Percentiles rank a stretch among this genome's conserved stretches.
Evolutionary conservation across 2,329 filamentous ascomycete genomes (phyloP).

Genomic region (Trichophyton simii): DNA sequence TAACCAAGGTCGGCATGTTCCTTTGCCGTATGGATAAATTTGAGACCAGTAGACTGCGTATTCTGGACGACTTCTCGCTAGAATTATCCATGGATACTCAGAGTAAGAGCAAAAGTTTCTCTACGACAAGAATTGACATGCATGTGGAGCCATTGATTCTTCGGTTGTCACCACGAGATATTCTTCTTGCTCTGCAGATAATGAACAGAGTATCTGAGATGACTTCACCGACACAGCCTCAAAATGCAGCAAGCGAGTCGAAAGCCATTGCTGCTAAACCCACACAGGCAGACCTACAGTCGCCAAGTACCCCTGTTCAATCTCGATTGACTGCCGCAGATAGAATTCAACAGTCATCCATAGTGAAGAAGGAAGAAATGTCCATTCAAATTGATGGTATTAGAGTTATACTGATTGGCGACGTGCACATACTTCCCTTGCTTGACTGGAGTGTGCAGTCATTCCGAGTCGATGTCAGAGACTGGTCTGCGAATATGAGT

Average conservation of each 20-base stretch:
- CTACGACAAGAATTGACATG: slow-evolving; percentile 65
- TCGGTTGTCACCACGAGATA: slow-evolving; percentile 82
- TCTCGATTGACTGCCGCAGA: not conserved
- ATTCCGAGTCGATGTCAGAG: slow-evolving; percentile 70
- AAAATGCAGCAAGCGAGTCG: slow-evolving; percentile 22
- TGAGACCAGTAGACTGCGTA: slow-evolving; percentile 75
- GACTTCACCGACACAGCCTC: slow-evolving; percentile 45
- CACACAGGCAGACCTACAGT: not conserved
- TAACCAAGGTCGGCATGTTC: slow-evolving; percentile 95
- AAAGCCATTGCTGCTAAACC: slow-evolving; percentile 11
- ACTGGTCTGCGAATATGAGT: slow-evolving; percentile 82
- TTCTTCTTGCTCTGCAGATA: slow-evolving; percentile 85
- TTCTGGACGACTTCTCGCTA: slow-evolving; percentile 92
- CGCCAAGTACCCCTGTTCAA: not conserved
- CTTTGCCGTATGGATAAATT: slow-evolving; percentile 97
- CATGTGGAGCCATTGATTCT: slow-evolving; percentile 86
- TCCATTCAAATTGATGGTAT: slow-evolving; percentile 78
- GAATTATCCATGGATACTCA: slow-evolving; percentile 74
- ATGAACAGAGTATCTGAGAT: slow-evolving; percentile 81
- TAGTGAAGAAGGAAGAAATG: slow-evolving; percentile 63
- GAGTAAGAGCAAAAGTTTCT: slow-evolving; percentile 46
- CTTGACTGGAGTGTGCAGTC: slow-evolving; percentile 87
- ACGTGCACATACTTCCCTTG: slow-evolving; percentile 88
- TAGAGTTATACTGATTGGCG: slow-evolving; percentile 85
- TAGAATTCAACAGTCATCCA: slow-evolving; percentile 33